Conservation (phyloP, 1,139 yeast species). For the Meyerozyma athensensis region DNA sequence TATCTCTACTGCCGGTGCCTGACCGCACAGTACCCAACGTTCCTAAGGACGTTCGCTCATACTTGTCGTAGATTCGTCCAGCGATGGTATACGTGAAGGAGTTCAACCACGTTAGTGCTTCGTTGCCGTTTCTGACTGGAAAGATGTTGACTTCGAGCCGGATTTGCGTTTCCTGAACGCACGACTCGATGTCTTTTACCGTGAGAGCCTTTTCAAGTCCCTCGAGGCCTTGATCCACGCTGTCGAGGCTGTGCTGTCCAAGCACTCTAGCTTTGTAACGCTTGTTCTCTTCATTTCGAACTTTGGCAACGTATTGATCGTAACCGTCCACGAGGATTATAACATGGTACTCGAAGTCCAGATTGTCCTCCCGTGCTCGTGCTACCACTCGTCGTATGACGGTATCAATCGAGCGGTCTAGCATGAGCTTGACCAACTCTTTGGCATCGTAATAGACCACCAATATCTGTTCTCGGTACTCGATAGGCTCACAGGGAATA, state of each 20-base stretch:
- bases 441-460: constrained; percentile 45
- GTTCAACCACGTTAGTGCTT: constrained; percentile 49
- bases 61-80: constrained; percentile 48
- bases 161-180: constrained; percentile 27
- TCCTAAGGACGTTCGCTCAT: constrained; percentile 50
- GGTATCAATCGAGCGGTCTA: constrained; percentile 18
- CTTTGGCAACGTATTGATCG: constrained; percentile 38
- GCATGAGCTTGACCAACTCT: constrained; percentile 35
- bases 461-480: constrained; percentile 37
- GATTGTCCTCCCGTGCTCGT: constrained; percentile 13
- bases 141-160: constrained; percentile 40
- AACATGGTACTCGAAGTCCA: constrained; percentile 13
- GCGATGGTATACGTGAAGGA: constrained; percentile 57
- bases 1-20: constrained; percentile 43
- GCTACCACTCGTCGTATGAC: constrained; percentile 18
- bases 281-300: constrained; percentile 44
- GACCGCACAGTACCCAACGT: constrained; percentile 53
- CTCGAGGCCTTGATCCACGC: background rate
- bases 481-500: constrained; percentile 43
- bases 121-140: constrained; percentile 41
- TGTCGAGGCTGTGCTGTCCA: constrained; percentile 9
- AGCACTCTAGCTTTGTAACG: constrained; percentile 40
- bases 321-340: constrained; percentile 49
- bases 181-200: constrained; percentile 32
- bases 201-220: constrained; percentile 17